Evolutionary conservation across 2,329 filamentous ascomycete genomes (phyloP), one percentile per base, ranked within the genome.

Genomic region (Ceratocystis diversiconidia): DNA sequence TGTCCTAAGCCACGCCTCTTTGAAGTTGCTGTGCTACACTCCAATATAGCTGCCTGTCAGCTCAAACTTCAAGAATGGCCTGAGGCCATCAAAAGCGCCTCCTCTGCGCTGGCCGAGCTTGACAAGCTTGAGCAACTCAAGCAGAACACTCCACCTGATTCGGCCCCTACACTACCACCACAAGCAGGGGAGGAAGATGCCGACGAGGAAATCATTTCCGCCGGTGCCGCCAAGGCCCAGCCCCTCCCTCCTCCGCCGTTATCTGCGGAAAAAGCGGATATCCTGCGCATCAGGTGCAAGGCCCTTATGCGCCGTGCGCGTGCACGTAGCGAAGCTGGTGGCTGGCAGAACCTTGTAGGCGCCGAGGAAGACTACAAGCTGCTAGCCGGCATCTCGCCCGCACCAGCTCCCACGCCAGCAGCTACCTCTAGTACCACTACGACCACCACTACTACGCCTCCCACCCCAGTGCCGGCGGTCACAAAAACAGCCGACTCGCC

Each of bases 41-140:
- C 88, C 73, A 97, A 97, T 77, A 87, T 96, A 69, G 83, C 92
- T 1, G 92, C 92, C 8, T 96, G 91, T 73, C 85, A 96, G 71
- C 74, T 97, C 65, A 95, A 95, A 73, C 79, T 95, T 2, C 80
- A 85, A 68, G 86, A 92, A 68, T 96, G 91, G 89, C 90, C 92
- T 70, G 85, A 89, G 36, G 89, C 90, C 8, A 81, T 91, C 55
- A 85, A 86, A 61, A 81, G 83, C 8, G 91, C 92, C 0, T 88
- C 85, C 0, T 79, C 82, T 10, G 86, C 90, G 1, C 73, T 97
- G 0, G 86, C 92, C 10, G 80, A 82, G 0, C 76, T 97, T n/a
- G 84, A 88, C 68, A 80, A 81, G 32, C 71, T 92, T 70, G 75
- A 80, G 62, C 72, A 73, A 62, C 71, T 41, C 22, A 36, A 70